Evolutionary conservation across 2,329 filamentous ascomycete genomes (phyloP).

Genomic region (Madurella fahalii): DNA sequence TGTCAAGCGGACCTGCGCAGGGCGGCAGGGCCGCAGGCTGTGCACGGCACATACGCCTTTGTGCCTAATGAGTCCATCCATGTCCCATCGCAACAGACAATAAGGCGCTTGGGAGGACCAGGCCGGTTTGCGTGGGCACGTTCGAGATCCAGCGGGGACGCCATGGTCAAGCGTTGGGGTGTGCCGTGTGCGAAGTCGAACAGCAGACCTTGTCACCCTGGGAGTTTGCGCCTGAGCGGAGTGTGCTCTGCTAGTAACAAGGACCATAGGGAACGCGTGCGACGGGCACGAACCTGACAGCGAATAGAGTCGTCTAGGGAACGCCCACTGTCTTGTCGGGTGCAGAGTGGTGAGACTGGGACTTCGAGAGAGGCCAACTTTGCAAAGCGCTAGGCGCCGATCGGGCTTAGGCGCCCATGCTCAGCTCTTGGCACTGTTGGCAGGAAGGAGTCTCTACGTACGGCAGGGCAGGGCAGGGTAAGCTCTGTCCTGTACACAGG

Average conservation of each 20-base stretch:
- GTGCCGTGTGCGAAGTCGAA: not conserved
- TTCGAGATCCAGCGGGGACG: slow-evolving; percentile 6
- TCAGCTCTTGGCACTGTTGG: slow-evolving; percentile 13
- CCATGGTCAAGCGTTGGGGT: slow-evolving; percentile 1
- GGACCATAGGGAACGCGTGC: not conserved
- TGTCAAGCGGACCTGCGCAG: not conserved
- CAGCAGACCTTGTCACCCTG: not conserved
- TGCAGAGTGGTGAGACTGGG: not conserved
- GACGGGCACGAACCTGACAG: not conserved
- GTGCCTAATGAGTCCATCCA: slow-evolving; percentile 33
- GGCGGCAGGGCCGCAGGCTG: too few species aligned
- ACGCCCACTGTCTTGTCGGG: too few species aligned
- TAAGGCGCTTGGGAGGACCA: slow-evolving; percentile 26
- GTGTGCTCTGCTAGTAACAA: too few species aligned
- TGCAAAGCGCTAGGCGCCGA: not conserved
- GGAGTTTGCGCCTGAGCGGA: too few species aligned
- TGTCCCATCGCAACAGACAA: slow-evolving; percentile 34
- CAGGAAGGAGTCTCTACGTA: not conserved
- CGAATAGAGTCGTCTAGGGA: not conserved
- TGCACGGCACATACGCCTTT: slow-evolving; percentile 17
- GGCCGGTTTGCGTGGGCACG: not conserved
- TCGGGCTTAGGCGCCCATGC: slow-evolving; percentile 1
- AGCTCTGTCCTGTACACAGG: too few species aligned
- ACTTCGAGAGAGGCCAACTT: not conserved
- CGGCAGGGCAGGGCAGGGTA: too few species aligned